Evolutionary conservation across 129 eudicot species (phyloP).

Genomic region (Smallanthus sonchifolius): DNA sequence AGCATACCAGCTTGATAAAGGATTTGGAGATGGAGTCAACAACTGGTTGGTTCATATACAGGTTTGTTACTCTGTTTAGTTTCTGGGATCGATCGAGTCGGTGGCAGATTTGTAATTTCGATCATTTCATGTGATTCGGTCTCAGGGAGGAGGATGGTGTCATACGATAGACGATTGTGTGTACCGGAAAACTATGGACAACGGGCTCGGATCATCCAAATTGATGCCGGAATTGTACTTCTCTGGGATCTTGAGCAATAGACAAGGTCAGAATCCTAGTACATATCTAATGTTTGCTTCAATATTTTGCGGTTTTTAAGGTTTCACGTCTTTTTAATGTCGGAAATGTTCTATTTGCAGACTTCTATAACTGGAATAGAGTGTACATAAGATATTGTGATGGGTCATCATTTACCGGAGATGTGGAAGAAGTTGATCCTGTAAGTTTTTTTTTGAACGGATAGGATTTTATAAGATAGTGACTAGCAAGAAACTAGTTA

Average conservation of each 20-base stretch:
- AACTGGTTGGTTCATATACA: slow-evolving; percentile 60
- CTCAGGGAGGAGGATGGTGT: slow-evolving; percentile 58
- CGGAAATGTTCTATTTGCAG: slow-evolving; percentile 25
- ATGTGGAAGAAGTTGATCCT: slow-evolving; percentile 47
- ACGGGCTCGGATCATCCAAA: slow-evolving; percentile 45
- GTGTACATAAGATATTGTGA: slow-evolving; percentile 58
- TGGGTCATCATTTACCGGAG: slow-evolving; percentile 58
- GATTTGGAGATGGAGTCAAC: slow-evolving; percentile 41
- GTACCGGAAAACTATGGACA: slow-evolving; percentile 27
- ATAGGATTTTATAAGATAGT: no score
- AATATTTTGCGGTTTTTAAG: neutral
- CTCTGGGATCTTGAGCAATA: slow-evolving; percentile 45
- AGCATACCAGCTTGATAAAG: slow-evolving; percentile 43
- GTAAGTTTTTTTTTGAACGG: no score
- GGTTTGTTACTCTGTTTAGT: slow-evolving; percentile 9
- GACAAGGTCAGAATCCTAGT: slow-evolving; percentile 39
- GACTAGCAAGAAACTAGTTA: no score
- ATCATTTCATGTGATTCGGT: neutral
- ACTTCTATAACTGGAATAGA: slow-evolving; percentile 60
- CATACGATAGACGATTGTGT: slow-evolving; percentile 28
- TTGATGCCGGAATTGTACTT: slow-evolving; percentile 31
- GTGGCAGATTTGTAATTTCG: no score
- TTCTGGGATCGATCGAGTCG: no score
- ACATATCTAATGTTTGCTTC: neutral
- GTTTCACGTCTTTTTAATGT: neutral